Conservation (phyloP, 345 rosid genomes). For the Murraya paniculata region DNA sequence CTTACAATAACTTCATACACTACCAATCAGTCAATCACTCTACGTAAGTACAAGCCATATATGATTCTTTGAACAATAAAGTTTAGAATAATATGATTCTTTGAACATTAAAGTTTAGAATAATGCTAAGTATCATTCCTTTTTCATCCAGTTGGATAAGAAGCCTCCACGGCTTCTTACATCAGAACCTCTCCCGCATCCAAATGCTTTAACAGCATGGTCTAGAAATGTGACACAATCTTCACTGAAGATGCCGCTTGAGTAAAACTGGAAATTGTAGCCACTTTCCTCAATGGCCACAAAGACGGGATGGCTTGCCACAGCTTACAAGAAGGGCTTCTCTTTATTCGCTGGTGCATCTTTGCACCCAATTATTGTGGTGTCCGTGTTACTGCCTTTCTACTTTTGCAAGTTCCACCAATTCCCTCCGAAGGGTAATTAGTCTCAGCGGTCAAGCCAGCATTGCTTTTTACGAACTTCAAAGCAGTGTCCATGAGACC, state of each 20-base stretch:
- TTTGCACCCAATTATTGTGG: conserved; percentile 34
- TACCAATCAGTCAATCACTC: neutral
- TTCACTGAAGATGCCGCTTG: conserved; percentile 39
- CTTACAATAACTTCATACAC: neutral
- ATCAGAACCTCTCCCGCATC: conserved; percentile 41
- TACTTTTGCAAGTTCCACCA: conserved; percentile 35
- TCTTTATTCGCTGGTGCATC: conserved; percentile 42
- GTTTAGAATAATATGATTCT: too few species aligned
- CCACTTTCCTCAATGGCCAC: conserved; percentile 34
- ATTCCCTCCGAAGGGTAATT: conserved; percentile 36
- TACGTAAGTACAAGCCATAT: neutral
- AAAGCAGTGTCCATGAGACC: conserved; percentile 45
- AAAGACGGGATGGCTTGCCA: conserved; percentile 51
- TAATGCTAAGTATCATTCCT: neutral
- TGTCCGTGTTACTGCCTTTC: neutral
- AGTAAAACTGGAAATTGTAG: conserved; percentile 33
- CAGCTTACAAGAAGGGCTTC: conserved; percentile 43
- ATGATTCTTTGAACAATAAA: too few species aligned
- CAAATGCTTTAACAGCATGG: conserved; percentile 53
- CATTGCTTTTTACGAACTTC: conserved; percentile 30
- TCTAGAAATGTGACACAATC: conserved; percentile 34
- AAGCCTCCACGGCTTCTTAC: conserved; percentile 40
- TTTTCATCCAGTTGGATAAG: conserved; percentile 37
- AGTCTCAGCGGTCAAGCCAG: conserved; percentile 47
- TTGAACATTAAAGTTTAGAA: neutral